phyloP scores from a whole-genome alignment of 2,329 filamentous ascomycete species.

The Didymella exigua region DNA sequence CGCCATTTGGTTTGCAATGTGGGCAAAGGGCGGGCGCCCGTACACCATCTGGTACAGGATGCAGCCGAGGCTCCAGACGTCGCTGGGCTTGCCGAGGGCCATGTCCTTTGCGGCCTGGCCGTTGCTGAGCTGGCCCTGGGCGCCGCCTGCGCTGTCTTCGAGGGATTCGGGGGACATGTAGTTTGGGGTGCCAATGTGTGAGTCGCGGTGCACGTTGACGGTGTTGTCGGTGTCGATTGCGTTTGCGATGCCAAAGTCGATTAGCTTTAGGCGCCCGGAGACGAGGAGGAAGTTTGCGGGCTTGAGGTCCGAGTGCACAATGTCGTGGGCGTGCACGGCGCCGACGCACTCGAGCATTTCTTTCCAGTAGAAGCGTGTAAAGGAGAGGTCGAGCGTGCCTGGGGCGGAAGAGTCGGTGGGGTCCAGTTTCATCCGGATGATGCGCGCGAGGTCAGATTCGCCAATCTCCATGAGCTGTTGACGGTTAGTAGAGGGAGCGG shows the following conservation, averaged over 20 bases:
- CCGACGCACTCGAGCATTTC: slow-evolving; percentile 97
- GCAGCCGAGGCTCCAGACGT: slow-evolving; percentile 95
- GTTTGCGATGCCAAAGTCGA: slow-evolving; percentile 98
- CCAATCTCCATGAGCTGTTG: slow-evolving; percentile 92
- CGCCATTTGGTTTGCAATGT: slow-evolving; percentile 85
- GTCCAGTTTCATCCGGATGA: slow-evolving; percentile 72
- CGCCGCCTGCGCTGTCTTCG: slow-evolving; percentile 76
- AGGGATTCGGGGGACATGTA: slow-evolving; percentile 98
- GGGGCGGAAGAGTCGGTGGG: slow-evolving; percentile 56
- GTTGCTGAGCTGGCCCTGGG: slow-evolving; percentile 50
- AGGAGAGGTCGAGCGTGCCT: slow-evolving; percentile 77
- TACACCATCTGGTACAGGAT: slow-evolving; percentile 99
- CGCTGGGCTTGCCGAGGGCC: slow-evolving; percentile 93
- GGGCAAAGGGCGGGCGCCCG: slow-evolving; percentile 91
- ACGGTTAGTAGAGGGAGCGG: background rate
- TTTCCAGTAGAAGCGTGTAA: slow-evolving; percentile 98
- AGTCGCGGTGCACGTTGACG: slow-evolving; percentile 95
- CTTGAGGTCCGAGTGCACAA: slow-evolving; percentile 96
- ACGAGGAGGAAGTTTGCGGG: slow-evolving; percentile 96
- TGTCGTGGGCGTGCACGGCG: slow-evolving; percentile 85
- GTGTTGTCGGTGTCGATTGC: slow-evolving; percentile 95
- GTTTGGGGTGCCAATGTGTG: slow-evolving; percentile 93
- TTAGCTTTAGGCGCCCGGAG: slow-evolving; percentile 87
- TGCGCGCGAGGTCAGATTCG: slow-evolving; percentile 87
- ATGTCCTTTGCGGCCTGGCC: slow-evolving; percentile 70